Evolutionary conservation across 1,284 basidiomycete genomes (phyloP), one percentile per base, ranked within the genome.

Genomic region (Sparassis latifolia): DNA sequence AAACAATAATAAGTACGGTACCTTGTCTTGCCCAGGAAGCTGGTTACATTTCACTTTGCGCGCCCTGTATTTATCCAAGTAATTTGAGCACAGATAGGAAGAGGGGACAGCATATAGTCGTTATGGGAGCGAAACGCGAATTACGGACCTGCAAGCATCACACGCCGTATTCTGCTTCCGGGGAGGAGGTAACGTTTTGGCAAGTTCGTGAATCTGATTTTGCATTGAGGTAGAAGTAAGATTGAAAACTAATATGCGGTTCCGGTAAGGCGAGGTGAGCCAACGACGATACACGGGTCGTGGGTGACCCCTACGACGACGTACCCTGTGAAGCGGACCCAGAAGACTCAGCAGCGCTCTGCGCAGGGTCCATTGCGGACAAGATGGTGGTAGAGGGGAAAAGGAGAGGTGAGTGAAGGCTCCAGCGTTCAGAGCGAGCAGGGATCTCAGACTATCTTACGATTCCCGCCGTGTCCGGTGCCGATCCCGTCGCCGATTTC

Each of bases 131-230:
- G 20, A 20, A 20, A 20, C 20, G 20, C 20, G 20, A 20, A 20
- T 20, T 20, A 37, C 69, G 47, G 10, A 84, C 84, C 85, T 82
- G 77, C 90, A 93, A 47, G 87, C 86, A 71, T 94, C 91, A 66
- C 91, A 94, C 29, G 91, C 90, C 28, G 90, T 89, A 65, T 94
- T 94, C 71, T 94, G 90, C 65, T 91, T 92, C 51, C 87, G 73
- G 2, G 88, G 84, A 20, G 86, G 84, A 2, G 86, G 84, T 0
- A 86, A 74, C 0, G 81, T 78, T 70, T 86, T 86, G 47, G 84
- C 81, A 39, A 86, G 77, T 59, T 88, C 86, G 61, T 86, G 82
- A 46, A 87, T 83, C 66, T 87, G 83, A 60, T 80, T 84, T 71
- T 89, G 86, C 62, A 86, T 76, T 44, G 78, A 75, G 50, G 75